Conservation (phyloP, 305 asterid species). For the Fraxinus xanthoxyloides region DNA sequence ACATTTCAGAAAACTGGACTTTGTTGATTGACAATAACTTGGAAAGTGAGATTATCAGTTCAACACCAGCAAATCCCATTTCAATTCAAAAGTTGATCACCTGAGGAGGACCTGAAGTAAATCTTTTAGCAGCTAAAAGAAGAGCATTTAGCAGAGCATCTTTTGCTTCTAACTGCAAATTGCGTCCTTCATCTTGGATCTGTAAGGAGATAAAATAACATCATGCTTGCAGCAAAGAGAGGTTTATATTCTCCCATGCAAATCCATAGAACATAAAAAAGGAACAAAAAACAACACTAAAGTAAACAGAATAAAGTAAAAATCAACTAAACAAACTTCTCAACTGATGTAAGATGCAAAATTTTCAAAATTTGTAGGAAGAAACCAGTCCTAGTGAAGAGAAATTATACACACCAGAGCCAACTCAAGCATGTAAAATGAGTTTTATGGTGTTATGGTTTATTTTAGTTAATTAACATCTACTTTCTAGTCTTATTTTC, state of each 20-base stretch:
- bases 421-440: neutral
- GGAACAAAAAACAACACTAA: neutral
- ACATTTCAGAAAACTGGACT: slow-evolving; percentile 25
- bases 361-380: neutral
- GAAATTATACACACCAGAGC: neutral
- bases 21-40: neutral
- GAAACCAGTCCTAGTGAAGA: neutral
- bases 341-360: neutral
- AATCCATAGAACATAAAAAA: neutral
- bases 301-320: neutral
- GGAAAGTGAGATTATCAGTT: neutral
- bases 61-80: slow-evolving; percentile 9
- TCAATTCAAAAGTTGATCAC: slow-evolving; percentile 32
- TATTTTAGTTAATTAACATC: neutral
- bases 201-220: slow-evolving; percentile 24
- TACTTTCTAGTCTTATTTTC: neutral
- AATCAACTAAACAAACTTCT: neutral
- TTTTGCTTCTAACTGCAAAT: slow-evolving; percentile 62
- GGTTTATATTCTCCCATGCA: neutral
- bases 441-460: neutral
- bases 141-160: slow-evolving; percentile 76
- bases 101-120: slow-evolving; percentile 86
- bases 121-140: slow-evolving; percentile 77
- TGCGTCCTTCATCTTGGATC: slow-evolving; percentile 72
- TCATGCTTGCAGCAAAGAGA: neutral